Percentiles rank a stretch among this genome's conserved stretches.
Conservation (phyloP, 2,329 filamentous ascomycete species). For the Cladosporium colombiae region DNA sequence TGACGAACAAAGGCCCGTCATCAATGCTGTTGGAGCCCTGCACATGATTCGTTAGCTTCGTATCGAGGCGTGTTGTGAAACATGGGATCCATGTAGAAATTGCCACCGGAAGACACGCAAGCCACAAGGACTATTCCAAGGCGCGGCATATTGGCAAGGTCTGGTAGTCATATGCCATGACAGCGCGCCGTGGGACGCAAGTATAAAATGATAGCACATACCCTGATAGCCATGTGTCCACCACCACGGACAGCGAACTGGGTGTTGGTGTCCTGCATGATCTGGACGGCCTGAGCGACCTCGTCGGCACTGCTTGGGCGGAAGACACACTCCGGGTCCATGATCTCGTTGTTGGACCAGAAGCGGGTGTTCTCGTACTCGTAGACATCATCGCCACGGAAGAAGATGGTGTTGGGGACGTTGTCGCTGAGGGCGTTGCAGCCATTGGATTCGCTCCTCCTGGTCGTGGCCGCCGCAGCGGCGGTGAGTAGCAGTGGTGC, state of each 20-base stretch:
- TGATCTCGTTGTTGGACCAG: conserved; percentile 19
- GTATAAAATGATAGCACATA: not conserved
- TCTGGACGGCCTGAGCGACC: conserved; percentile 18
- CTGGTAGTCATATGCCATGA: not conserved
- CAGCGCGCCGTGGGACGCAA: not conserved
- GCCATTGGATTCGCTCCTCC: conserved; percentile 14
- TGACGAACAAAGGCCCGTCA: conserved; percentile 17
- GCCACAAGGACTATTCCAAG: not conserved
- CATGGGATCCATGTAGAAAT: too few species aligned
- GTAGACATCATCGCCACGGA: conserved; percentile 18
- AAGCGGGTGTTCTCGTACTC: conserved; percentile 14
- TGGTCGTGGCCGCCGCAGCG: conserved; percentile 8
- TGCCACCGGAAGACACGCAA: not conserved
- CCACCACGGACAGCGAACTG: conserved; percentile 17
- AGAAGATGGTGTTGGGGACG: conserved; percentile 19
- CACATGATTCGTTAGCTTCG: conserved; percentile 11
- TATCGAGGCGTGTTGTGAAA: not conserved
- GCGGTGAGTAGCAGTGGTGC: conserved; percentile 10
- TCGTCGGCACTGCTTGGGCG: conserved; percentile 15
- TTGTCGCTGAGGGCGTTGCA: conserved; percentile 10
- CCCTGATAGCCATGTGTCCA: conserved; percentile 19
- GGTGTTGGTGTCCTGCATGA: conserved; percentile 19
- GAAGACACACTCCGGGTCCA: conserved; percentile 19
- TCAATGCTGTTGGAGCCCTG: conserved; percentile 20
- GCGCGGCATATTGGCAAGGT: not conserved